Evolutionary conservation across 2,329 filamentous ascomycete species (phyloP).

Genomic region (Lithohypha guttulata): DNA sequence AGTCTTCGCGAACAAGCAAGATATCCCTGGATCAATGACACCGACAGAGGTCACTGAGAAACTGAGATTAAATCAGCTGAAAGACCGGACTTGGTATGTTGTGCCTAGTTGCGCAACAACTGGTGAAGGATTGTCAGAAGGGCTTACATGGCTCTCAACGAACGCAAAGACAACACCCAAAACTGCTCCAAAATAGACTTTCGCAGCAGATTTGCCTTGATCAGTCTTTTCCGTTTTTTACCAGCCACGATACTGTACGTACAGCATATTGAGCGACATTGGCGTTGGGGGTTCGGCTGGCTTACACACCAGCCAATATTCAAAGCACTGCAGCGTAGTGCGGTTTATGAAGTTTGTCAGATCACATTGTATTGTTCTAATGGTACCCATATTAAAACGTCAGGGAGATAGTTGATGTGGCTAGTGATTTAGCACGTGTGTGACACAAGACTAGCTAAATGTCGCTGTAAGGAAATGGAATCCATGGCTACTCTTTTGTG

Average conservation of each 20-base stretch:
- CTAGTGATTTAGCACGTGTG: too few species aligned
- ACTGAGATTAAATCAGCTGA: slow-evolving; percentile 64
- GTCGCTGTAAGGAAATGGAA: too few species aligned
- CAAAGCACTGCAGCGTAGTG: too few species aligned
- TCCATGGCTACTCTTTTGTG: too few species aligned
- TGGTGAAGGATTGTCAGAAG: slow-evolving; percentile 70
- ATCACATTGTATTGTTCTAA: too few species aligned
- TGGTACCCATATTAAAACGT: too few species aligned
- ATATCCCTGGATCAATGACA: slow-evolving; percentile 73
- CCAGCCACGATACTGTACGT: not conserved
- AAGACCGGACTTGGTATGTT: slow-evolving; percentile 77
- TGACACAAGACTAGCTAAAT: too few species aligned
- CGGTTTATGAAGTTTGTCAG: too few species aligned
- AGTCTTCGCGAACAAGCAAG: slow-evolving; percentile 99
- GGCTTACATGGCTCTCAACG: slow-evolving; percentile 70
- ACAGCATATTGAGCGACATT: slow-evolving; percentile 9
- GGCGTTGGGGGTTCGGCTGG: slow-evolving; percentile 5
- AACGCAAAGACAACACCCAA: slow-evolving; percentile 56
- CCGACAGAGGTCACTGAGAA: slow-evolving; percentile 69
- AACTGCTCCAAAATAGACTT: slow-evolving; percentile 12
- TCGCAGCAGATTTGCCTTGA: not conserved
- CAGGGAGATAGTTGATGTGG: too few species aligned
- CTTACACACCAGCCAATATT: too few species aligned
- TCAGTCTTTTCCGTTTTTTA: not conserved
- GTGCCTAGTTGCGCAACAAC: slow-evolving; percentile 73